phyloP scores from a whole-genome alignment of 2,329 filamentous ascomycete species.

The Cytospora schulzeri region DNA sequence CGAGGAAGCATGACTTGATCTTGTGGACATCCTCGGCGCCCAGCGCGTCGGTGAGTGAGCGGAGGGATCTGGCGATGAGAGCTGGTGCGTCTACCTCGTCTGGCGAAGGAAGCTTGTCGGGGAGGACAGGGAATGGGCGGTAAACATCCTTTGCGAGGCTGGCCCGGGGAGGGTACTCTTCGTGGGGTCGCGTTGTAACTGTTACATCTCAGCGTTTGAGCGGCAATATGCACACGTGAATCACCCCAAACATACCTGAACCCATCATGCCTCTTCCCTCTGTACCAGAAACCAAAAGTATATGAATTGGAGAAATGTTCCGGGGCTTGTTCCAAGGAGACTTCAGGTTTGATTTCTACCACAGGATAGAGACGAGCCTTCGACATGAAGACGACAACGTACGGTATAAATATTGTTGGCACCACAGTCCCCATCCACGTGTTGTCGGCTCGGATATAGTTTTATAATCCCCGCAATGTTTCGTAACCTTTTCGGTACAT shows the following conservation, averaged over 20 bases:
- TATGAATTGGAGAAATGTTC: neutral
- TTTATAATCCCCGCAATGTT: no score
- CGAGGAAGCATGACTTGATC: conserved; percentile 36
- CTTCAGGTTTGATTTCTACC: no score
- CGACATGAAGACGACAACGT: no score
- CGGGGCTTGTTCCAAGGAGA: neutral
- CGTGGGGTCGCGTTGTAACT: conserved; percentile 7
- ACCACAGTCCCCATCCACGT: no score
- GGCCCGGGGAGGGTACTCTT: conserved; percentile 22
- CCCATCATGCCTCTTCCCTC: conserved; percentile 7
- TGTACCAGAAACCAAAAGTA: no score
- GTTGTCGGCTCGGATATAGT: no score
- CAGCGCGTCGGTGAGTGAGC: conserved; percentile 31
- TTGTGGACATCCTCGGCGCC: conserved; percentile 28
- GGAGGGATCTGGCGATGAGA: conserved; percentile 17
- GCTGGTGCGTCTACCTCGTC: conserved; percentile 27
- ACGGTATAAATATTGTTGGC: no score
- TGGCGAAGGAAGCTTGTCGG: conserved; percentile 18
- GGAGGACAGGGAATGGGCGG: conserved; percentile 22
- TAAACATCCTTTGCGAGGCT: conserved; percentile 25
- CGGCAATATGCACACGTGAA: neutral
- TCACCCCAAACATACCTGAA: conserved; percentile 15
- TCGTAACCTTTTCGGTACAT: no score
- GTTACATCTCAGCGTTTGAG: neutral
- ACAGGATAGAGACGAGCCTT: no score